These are phyloP conservation scores for Penicillium frequentans DNA, from an alignment of 2,329 filamentous ascomycete genomes.

Conservation along the genomic window DNA sequence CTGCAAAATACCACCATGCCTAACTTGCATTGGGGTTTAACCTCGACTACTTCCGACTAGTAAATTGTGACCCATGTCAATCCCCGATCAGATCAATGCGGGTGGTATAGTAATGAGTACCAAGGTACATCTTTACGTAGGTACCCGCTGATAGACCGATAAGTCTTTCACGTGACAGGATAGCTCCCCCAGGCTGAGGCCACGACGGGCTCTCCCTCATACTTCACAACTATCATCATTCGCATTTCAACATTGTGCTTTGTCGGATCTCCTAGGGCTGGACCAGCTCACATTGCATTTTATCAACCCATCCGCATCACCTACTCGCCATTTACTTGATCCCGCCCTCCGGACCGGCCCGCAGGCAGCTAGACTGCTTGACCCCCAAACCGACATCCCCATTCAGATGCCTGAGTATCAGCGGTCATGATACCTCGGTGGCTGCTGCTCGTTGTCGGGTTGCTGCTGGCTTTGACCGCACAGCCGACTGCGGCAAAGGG, in stretches of 20 bases:
- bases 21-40: neutral
- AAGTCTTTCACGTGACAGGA: constrained; percentile 30
- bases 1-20: neutral
- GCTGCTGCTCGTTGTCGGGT: constrained; percentile 49
- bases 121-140: neutral
- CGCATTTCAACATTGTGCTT: constrained; percentile 1
- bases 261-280: neutral
- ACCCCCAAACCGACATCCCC: neutral
- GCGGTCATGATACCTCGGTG: constrained; percentile 42
- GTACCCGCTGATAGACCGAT: neutral
- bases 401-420: constrained; percentile 31
- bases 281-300: neutral
- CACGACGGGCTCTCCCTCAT: constrained; percentile 23
- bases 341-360: constrained; percentile 14
- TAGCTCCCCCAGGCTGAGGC: constrained; percentile 27
- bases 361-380: constrained; percentile 10
- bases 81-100: neutral
- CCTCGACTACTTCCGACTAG: neutral
- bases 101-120: neutral
- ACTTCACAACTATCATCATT: constrained; percentile 1
- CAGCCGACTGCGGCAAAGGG: constrained; percentile 52
- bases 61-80: no score
- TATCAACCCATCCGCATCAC: neutral
- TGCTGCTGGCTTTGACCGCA: constrained; percentile 53
- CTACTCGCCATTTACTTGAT: neutral